phyloP scores from a whole-genome alignment of 1,139 yeast genomes.

The Debaryomyces udenii region DNA sequence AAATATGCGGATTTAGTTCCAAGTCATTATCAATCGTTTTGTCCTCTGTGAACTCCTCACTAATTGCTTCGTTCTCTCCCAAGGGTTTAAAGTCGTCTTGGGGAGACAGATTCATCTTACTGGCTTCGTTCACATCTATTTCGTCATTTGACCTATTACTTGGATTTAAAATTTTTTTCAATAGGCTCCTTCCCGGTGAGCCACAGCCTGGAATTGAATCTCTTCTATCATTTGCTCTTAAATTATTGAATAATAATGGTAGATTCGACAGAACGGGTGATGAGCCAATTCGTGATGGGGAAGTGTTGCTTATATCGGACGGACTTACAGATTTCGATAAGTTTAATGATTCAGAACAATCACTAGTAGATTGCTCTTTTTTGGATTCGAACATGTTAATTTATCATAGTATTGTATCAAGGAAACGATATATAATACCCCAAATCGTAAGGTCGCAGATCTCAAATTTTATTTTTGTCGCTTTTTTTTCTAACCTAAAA shows the following conservation, averaged over 20 bases:
- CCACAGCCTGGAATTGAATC: constrained; percentile 13
- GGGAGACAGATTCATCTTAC: constrained; percentile 5
- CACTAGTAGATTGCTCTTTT: constrained; percentile 1
- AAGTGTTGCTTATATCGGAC: constrained; percentile 6
- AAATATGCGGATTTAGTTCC: constrained; percentile 11
- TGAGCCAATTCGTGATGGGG: constrained; percentile 9
- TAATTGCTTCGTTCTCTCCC: not conserved
- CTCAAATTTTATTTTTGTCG: constrained; percentile 1
- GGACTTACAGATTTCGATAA: constrained; percentile 7
- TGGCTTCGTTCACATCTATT: constrained; percentile 6
- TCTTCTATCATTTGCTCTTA: constrained; percentile 26
- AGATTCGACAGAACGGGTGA: constrained; percentile 31
- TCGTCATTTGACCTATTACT: constrained; percentile 19
- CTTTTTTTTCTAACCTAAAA: not conserved
- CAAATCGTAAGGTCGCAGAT: not conserved
- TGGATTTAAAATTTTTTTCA: constrained; percentile 15
- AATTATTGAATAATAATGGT: constrained; percentile 24
- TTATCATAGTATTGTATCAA: not conserved
- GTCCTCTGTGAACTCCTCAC: constrained; percentile 5
- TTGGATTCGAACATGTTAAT: constrained; percentile 3
- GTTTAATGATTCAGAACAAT: not conserved
- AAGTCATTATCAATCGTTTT: constrained; percentile 3
- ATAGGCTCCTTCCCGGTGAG: constrained; percentile 13
- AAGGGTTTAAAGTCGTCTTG: not conserved
- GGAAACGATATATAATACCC: too few relatives aligned